Evolutionary conservation across 192 early-diverging fungal genomes (phyloP), one percentile per base, ranked within the genome.

Genomic region (Chytriomyces sp.): DNA sequence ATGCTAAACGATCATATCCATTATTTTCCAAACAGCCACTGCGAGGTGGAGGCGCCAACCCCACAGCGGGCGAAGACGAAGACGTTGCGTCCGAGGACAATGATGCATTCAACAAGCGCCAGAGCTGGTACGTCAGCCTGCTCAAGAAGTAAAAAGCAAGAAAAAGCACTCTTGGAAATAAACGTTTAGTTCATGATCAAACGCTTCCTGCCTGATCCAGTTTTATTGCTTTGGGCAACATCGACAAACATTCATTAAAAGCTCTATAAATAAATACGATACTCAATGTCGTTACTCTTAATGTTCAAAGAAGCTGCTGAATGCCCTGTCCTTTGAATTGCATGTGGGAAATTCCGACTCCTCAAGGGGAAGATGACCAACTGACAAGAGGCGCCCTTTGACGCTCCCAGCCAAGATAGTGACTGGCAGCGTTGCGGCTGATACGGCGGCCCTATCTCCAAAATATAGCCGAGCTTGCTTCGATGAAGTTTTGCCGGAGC

Each of bases 31-130:
- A 57, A n/a, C 73, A 75, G 86, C 97, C 95, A 65, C 81, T 98
- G 76, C 90, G 95, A 60, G 97, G 97, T 50, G 93, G 95, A 46
- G 92, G 87, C 69, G 80, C 59, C 48, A 53, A 9, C 57, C 77
- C 79, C 35, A 66, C 82, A 23, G 72, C 86, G 28, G 83, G 82
- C n/a, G 84, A 86, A 49, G 62, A 13, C 24, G 81, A 86, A 6
- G 78, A 77, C 24, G 13, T 70, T 28, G 20, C 48, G 13, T 10
- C 18, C 50, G 64, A 75, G 11, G 67, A 20, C 44, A 48, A 65
- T 61, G 73, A 77, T 69, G 64, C 70, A 11, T 71, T 67, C 43
- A 77, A 59, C 64, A 88, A 86, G 64, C 72, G 84, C 45, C 79
- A 86, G 20, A 83, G 81, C 53, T 89, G 88, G 88, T 89, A 89